Conservation (phyloP, 805 yeast species). For the Priceomyces melissophilus region DNA sequence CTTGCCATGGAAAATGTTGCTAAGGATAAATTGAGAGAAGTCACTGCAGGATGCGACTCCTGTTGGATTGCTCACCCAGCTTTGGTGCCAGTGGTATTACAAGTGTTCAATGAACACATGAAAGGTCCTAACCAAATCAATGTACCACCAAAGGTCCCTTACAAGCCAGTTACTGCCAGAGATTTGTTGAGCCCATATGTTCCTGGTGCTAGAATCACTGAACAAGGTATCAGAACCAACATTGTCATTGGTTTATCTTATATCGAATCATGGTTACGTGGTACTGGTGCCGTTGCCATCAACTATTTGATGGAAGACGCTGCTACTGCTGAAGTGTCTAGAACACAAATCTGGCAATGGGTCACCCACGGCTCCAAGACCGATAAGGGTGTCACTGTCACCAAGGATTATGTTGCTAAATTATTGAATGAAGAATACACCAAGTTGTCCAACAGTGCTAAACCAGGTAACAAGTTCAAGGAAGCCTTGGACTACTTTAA, state of each 20-base stretch:
- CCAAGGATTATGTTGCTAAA: constrained; percentile 55
- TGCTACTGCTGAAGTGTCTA: constrained; percentile 83
- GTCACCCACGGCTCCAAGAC: constrained; percentile 64
- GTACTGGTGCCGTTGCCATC: constrained; percentile 82
- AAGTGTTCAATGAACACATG: constrained; percentile 72
- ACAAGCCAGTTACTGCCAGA: constrained; percentile 53
- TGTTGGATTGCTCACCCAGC: constrained; percentile 92
- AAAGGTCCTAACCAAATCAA: constrained; percentile 79
- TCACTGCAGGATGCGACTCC: constrained; percentile 78
- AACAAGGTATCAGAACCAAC: constrained; percentile 67
- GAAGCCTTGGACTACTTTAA: constrained; percentile 68
- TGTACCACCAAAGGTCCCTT: constrained; percentile 44
- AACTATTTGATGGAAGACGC: constrained; percentile 88
- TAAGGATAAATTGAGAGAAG: constrained; percentile 74
- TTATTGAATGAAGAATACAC: constrained; percentile 62
- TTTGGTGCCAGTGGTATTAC: constrained; percentile 66
- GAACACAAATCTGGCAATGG: constrained; percentile 84
- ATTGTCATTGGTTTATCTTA: constrained; percentile 73
- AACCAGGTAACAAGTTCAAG: constrained; percentile 61
- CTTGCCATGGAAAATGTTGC: constrained; percentile 70
- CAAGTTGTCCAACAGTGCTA: constrained; percentile 46
- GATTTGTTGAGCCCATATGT: constrained; percentile 65
- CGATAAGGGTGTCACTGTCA: constrained; percentile 56
- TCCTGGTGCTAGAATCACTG: constrained; percentile 61
- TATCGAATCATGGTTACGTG: constrained; percentile 85